phyloP scores from a whole-genome alignment of 208 protist species.

The Borovskyia barvae region DNA sequence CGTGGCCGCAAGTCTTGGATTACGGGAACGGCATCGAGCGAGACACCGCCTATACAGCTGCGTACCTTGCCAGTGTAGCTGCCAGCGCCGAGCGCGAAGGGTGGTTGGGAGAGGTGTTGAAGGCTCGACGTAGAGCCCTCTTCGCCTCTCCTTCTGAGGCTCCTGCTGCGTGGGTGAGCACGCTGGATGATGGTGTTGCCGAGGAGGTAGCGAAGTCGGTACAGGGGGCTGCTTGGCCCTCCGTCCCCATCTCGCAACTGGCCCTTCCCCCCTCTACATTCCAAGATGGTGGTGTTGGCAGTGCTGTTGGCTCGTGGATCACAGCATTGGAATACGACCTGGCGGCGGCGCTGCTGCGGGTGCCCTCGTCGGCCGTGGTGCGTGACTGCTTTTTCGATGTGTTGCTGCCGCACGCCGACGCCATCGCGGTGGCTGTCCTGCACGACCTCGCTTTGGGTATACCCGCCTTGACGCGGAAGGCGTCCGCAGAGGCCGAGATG shows the following conservation, averaged over 20 bases:
- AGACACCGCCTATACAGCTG: slow-evolving; percentile 41
- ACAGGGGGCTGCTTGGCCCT: too few species aligned
- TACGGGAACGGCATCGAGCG: slow-evolving; percentile 44
- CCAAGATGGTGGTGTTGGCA: neutral
- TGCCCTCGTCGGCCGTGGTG: slow-evolving; percentile 2
- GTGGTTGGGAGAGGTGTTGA: slow-evolving; percentile 28
- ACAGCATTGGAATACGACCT: slow-evolving; percentile 31
- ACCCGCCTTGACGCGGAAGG: neutral
- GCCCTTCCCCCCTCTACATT: too few species aligned
- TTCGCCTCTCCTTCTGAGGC: slow-evolving; percentile 7
- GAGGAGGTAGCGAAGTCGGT: neutral
- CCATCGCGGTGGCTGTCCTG: slow-evolving; percentile 11
- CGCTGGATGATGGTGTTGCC: neutral
- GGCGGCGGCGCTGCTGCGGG: slow-evolving; percentile 18
- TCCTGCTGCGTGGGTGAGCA: neutral
- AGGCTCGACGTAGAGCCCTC: slow-evolving; percentile 1
- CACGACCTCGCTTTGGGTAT: neutral
- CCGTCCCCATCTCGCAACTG: too few species aligned
- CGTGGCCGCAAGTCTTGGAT: slow-evolving; percentile 48
- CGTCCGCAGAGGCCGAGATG: too few species aligned
- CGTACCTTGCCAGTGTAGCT: slow-evolving; percentile 51
- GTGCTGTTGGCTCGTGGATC: slow-evolving; percentile 7
- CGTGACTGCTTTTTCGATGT: slow-evolving; percentile 21
- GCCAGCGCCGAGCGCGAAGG: slow-evolving; percentile 29
- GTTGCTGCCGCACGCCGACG: slow-evolving; percentile 13